phyloP scores from a whole-genome alignment of 139 green algal genomes.

The Picochlorum sp. region DNA sequence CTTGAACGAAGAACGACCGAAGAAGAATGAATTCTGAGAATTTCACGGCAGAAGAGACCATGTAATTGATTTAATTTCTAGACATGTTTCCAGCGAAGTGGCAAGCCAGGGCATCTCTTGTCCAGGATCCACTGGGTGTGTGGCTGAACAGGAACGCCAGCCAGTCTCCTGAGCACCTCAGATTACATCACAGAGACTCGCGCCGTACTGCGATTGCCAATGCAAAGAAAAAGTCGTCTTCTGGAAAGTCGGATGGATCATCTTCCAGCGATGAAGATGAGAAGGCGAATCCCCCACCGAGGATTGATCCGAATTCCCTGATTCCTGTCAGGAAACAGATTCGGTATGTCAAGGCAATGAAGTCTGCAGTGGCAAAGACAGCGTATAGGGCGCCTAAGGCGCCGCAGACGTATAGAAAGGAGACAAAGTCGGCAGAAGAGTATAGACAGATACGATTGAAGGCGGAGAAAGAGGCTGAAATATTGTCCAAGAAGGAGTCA shows the following conservation, averaged over 20 bases:
- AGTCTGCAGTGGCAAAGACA: not conserved
- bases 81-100: too few species aligned
- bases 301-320: constrained; percentile 5
- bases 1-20: too few species aligned
- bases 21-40: too few species aligned
- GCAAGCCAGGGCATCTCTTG: too few species aligned
- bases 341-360: constrained; percentile 4
- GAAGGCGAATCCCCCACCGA: not conserved
- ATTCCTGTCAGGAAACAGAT: constrained; percentile 9
- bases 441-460: constrained; percentile 6
- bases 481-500: constrained; percentile 5
- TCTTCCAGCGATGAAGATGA: not conserved
- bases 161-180: too few species aligned
- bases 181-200: too few species aligned
- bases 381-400: constrained; percentile 1
- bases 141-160: too few species aligned
- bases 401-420: constrained; percentile 17
- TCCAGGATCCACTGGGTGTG: too few species aligned
- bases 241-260: not conserved
- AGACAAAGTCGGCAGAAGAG: constrained; percentile 9
- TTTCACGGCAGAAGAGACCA: too few species aligned
- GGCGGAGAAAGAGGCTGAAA: not conserved
- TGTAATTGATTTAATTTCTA: too few species aligned
- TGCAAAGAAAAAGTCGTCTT: not conserved
- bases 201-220: too few species aligned